Evolutionary conservation across 768 basidiomycete genomes (phyloP).

Genomic region (Dioszegia crocea): DNA sequence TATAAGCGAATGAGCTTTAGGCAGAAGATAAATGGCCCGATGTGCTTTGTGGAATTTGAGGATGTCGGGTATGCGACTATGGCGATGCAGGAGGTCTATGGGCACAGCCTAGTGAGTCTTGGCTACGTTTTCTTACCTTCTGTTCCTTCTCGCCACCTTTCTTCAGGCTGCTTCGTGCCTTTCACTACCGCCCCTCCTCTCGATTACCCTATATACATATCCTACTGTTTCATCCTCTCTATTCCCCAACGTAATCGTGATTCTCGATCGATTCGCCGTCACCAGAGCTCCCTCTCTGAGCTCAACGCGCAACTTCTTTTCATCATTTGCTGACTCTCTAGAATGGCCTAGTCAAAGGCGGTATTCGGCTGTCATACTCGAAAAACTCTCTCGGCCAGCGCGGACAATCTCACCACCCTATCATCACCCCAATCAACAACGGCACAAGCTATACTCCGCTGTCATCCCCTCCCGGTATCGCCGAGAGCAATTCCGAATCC

Average conservation of each 20-base stretch:
- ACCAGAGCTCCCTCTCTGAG: neutral
- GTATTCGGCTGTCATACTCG: conserved; percentile 95
- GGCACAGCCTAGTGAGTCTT: conserved; percentile 64
- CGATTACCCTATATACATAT: too few species aligned
- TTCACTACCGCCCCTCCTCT: too few species aligned
- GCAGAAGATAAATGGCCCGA: conserved; percentile 94
- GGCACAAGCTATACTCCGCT: conserved; percentile 37
- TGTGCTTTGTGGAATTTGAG: conserved; percentile 99
- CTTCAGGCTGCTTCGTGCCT: too few species aligned
- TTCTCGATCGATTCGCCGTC: neutral
- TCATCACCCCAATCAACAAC: conserved; percentile 20
- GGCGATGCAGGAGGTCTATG: conserved; percentile 85
- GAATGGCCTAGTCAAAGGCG: conserved; percentile 86
- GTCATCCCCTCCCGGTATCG: conserved; percentile 5
- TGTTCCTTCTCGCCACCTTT: too few species aligned
- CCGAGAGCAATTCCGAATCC: neutral
- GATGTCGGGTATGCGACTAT: conserved; percentile 77
- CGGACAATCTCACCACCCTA: conserved; percentile 32
- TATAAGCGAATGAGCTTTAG: conserved; percentile 90
- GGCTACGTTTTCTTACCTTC: too few species aligned
- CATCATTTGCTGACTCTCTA: conserved; percentile 9
- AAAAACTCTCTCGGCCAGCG: conserved; percentile 86
- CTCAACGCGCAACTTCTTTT: neutral
- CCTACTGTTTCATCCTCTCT: neutral
- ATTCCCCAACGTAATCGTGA: neutral